Percentiles rank a stretch among this genome's conserved stretches.
Conservation (phyloP, 1,284 basidiomycete species). For the Malassezia furfur region DNA sequence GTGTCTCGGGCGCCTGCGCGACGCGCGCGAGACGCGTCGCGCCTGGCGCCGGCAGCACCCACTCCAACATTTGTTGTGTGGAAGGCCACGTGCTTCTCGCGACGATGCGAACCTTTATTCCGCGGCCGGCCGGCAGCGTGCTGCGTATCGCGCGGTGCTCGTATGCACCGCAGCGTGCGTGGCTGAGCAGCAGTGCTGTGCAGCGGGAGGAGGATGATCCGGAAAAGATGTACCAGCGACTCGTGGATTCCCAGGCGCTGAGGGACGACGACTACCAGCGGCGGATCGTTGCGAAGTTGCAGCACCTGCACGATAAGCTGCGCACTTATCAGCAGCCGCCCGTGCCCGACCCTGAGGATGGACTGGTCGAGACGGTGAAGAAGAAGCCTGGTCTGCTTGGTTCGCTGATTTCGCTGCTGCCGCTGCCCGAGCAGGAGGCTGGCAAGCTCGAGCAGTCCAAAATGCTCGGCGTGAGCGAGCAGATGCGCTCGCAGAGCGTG, state of each 20-base stretch:
- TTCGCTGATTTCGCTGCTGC: conserved; percentile 1
- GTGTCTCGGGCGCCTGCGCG: not conserved
- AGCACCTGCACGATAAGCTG: conserved; percentile 68
- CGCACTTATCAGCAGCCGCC: conserved; percentile 54
- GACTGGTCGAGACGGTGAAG: conserved; percentile 6
- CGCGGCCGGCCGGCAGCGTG: not conserved
- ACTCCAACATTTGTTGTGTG: conserved; percentile 1
- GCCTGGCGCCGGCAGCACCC: conserved; percentile 1
- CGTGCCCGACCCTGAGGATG: conserved; percentile 31
- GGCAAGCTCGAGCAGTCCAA: conserved; percentile 1
- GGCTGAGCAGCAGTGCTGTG: not conserved
- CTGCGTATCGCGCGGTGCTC: not conserved
- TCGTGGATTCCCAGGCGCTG: conserved; percentile 64
- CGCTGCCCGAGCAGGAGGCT: conserved; percentile 8
- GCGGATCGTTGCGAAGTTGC: conserved; percentile 69
- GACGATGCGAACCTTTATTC: not conserved
- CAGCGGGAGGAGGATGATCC: conserved; percentile 49
- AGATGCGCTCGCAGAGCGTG: conserved; percentile 3
- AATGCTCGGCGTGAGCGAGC: not conserved
- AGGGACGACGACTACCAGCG: conserved; percentile 73
- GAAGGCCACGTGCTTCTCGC: not conserved
- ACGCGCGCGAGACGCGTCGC: conserved; percentile 3
- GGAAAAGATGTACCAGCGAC: conserved; percentile 62
- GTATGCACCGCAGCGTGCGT: not conserved
- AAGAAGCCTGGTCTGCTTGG: not conserved